A percentile compares a stretch with the other conserved stretches of the same genome.
Evolutionary conservation across 257 asterid genomes (phyloP).

Genomic region (Penstemon eatonii): DNA sequence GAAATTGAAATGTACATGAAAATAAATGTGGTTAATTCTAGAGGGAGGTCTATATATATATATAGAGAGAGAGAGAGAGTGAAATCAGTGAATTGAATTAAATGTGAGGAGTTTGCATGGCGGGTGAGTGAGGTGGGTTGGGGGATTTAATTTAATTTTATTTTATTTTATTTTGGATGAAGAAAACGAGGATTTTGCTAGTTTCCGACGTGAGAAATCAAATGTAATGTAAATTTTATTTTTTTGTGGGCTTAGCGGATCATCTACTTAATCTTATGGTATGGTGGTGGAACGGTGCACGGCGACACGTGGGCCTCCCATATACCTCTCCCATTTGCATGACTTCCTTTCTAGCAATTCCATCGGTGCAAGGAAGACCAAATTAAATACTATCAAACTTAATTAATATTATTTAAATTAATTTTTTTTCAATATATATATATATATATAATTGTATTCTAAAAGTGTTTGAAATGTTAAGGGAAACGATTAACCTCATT

Average conservation of each 20-base stretch:
- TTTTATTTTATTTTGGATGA: background rate
- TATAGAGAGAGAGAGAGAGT: background rate
- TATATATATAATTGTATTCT: too few species aligned
- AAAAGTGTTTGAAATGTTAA: too few species aligned
- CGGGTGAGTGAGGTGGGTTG: background rate
- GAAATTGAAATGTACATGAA: background rate
- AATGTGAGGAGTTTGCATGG: background rate
- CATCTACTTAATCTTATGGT: background rate
- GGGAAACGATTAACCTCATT: too few species aligned
- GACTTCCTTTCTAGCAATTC: background rate
- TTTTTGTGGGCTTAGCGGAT: too few species aligned
- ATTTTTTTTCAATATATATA: too few species aligned
- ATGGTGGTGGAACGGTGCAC: constrained; percentile 6
- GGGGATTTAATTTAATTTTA: background rate
- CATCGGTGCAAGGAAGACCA: background rate
- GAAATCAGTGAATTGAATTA: background rate
- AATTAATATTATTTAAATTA: too few species aligned
- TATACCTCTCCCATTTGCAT: background rate
- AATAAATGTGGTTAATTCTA: background rate
- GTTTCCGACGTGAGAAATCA: constrained; percentile 2
- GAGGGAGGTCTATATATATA: background rate
- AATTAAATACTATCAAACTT: too few species aligned
- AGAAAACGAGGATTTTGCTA: constrained; percentile 20
- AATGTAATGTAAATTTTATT: background rate
- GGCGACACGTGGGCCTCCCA: background rate